phyloP scores from a whole-genome alignment of 768 basidiomycete genomes.

The Coprinopsis sp. region DNA sequence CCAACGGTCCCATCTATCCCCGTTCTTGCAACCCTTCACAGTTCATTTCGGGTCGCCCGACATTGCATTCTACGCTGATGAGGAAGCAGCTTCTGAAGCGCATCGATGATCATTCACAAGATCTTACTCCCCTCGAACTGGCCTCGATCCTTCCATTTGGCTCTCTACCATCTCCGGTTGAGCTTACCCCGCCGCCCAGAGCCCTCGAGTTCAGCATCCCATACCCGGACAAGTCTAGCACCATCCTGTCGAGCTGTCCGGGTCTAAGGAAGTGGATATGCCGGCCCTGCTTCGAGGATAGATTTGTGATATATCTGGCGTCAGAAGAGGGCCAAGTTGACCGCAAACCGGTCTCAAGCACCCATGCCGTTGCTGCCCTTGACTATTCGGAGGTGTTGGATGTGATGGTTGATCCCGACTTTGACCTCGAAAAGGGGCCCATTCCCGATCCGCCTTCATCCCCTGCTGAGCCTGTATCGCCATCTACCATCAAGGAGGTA shows the following conservation, averaged over 20 bases:
- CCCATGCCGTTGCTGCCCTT: slow-evolving; percentile 61
- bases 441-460: slow-evolving; percentile 9
- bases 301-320: slow-evolving; percentile 51
- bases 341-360: slow-evolving; percentile 40
- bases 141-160: slow-evolving; percentile 42
- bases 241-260: slow-evolving; percentile 38
- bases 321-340: slow-evolving; percentile 29
- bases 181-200: slow-evolving; percentile 20
- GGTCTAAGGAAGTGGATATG: slow-evolving; percentile 66
- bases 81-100: slow-evolving; percentile 47
- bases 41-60: slow-evolving; percentile 31
- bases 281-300: slow-evolving; percentile 75
- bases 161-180: slow-evolving; percentile 23
- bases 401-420: slow-evolving; percentile 50
- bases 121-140: slow-evolving; percentile 37
- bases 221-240: slow-evolving; percentile 27
- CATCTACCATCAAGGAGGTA: slow-evolving; percentile 1
- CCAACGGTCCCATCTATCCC: slow-evolving; percentile 21
- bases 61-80: slow-evolving; percentile 43
- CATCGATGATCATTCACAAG: slow-evolving; percentile 29
- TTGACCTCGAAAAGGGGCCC: slow-evolving; percentile 20
- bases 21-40: slow-evolving; percentile 47
- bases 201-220: slow-evolving; percentile 25
- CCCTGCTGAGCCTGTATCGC: slow-evolving; percentile 1
- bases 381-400: slow-evolving; percentile 71